Conservation (phyloP, 495 filamentous ascomycete species). For the Hyaloscypha finlandica region DNA sequence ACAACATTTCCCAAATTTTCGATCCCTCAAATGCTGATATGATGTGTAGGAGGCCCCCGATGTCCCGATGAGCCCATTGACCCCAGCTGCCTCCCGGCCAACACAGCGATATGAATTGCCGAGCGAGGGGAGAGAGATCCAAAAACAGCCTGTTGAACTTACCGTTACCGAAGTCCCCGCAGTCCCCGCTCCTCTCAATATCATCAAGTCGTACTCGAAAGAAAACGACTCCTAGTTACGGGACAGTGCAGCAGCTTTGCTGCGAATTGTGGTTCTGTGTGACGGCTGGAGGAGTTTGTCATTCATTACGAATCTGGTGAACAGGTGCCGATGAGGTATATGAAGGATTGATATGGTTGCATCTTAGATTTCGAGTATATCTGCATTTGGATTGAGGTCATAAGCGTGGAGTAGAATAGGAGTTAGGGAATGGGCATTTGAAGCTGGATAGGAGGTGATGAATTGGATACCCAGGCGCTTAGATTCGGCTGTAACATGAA, state of each 20-base stretch:
- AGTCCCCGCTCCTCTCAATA: conserved; percentile 11
- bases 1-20: not conserved
- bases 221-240: not conserved
- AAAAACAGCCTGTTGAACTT: conserved; percentile 8
- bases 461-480: too few species aligned
- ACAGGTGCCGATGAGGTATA: too few species aligned
- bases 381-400: too few species aligned
- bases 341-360: too few species aligned
- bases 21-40: not conserved
- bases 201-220: not conserved
- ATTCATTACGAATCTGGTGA: too few species aligned
- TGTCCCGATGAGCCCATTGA: conserved; percentile 11
- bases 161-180: not conserved
- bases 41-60: not conserved
- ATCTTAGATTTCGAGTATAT: too few species aligned
- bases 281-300: not conserved
- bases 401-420: too few species aligned
- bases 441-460: too few species aligned
- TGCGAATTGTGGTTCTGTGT: not conserved
- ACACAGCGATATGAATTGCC: conserved; percentile 17
- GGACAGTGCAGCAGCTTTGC: not conserved
- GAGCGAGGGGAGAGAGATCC: conserved; percentile 20
- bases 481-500: too few species aligned
- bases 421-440: too few species aligned
- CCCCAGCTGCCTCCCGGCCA: conserved; percentile 1